phyloP scores from a whole-genome alignment of 106 monocot genomes.

The Alisma plantagoaquatica region DNA sequence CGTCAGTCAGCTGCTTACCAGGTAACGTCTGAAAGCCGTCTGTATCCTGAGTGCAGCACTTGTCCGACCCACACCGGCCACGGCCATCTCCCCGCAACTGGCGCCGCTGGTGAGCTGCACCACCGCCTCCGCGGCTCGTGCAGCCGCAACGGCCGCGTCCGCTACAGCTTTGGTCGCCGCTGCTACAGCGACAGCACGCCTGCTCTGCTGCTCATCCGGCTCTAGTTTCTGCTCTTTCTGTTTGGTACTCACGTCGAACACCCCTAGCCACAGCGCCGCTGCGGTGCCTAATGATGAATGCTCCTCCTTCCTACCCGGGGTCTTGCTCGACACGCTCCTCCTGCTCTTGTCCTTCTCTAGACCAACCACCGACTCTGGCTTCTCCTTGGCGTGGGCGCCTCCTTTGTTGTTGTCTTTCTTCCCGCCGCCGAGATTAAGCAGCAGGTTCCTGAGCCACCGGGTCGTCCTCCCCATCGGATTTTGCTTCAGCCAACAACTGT shows the following conservation, averaged over 20 bases:
- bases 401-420: constrained; percentile 35
- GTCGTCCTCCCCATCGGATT: constrained; percentile 74
- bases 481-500: too few species aligned
- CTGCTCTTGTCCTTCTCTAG: constrained; percentile 51
- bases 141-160: constrained; percentile 67
- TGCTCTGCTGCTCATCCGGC: constrained; percentile 71
- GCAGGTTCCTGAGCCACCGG: constrained; percentile 48
- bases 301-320: constrained; percentile 6
- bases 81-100: constrained; percentile 34
- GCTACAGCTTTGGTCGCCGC: constrained; percentile 70
- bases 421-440: too few species aligned
- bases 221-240: too few species aligned
- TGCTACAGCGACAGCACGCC: constrained; percentile 74
- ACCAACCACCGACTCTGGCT: too few species aligned
- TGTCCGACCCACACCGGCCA: constrained; percentile 18
- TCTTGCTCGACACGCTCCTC: constrained; percentile 52
- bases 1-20: constrained; percentile 26
- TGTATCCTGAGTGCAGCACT: constrained; percentile 65
- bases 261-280: constrained; percentile 29
- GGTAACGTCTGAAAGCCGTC: constrained; percentile 57
- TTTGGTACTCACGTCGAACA: constrained; percentile 36
- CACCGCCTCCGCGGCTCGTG: constrained; percentile 63
- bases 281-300: too few species aligned
- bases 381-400: constrained; percentile 7
- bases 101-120: constrained; percentile 60